Base-by-base conservation (phyloP, 495 filamentous ascomycete genomes). In the Bacidia rubella region DNA sequence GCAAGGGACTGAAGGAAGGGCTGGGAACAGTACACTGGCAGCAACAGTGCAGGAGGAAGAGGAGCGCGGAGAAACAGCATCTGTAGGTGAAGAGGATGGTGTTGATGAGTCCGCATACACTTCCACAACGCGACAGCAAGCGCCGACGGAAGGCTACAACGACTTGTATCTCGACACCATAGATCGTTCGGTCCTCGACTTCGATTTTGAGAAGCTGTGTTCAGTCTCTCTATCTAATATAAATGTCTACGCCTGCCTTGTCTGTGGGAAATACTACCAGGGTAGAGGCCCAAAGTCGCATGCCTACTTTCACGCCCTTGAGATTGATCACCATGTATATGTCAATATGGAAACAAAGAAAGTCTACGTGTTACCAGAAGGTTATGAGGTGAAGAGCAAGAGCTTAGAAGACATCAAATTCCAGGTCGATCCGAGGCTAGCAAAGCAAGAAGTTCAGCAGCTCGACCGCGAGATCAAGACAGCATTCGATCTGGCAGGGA, bases 111-210 rank as follows among this genome's bases (percentile, higher is more conserved):
- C 69, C 23, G 69, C 65, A 24, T 66, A 70, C 59, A 63, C 65
- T 50, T 66, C 67, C 2, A 69, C 70, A 32, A 67, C 72, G 63
- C 70, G 87, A 50, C 87, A 94, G 66, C 69, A 70, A 27, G 85
- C 82, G 24, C 92, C 92, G 17, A 76, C 83, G 35, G 86, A 84
- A 68, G 92, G 93, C 50, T 97, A 94, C 67, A 81, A 81, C 54
- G 93, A 99, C 66, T 79, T 99, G 26, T 99, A 99, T 65, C 85
- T 99, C 49, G 93, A 99, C 68, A 97, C 90, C 2, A 90, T 99
- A 67, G 81, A 96, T 68, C 87, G 92, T 38, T 69, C 68, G 26
- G 69, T 94, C 15, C 80, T 95, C 17, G 90, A 95, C 66, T 95
- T 94, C 61, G 92, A 99, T 65, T 99, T 99, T 65, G 90, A 97